A percentile compares a stretch with the other conserved stretches of the same genome.
phyloP scores from a whole-genome alignment of 2,329 filamentous ascomycete species.

The Truncatella angustata region DNA sequence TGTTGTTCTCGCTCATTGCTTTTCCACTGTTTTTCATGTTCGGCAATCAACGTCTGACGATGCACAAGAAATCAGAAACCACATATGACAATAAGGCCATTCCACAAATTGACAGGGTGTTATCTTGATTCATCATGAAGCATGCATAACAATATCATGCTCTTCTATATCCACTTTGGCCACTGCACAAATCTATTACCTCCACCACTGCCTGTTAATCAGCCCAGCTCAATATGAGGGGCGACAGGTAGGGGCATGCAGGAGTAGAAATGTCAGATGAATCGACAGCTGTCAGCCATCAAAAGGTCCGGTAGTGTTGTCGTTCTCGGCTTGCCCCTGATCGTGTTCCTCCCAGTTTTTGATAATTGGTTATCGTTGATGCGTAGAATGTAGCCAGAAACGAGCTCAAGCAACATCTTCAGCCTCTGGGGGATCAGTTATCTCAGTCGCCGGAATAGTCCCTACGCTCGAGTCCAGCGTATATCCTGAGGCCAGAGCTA shows the following conservation, averaged over 20 bases:
- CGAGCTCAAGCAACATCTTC: constrained; percentile 36
- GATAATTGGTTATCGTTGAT: background rate
- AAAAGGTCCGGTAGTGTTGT: background rate
- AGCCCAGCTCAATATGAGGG: constrained; percentile 17
- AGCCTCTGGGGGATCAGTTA: constrained; percentile 17
- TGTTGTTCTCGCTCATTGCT: too few species aligned
- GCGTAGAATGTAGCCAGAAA: constrained; percentile 13
- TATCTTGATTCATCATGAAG: background rate
- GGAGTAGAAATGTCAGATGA: background rate
- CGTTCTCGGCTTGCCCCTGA: constrained; percentile 5
- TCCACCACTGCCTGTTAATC: constrained; percentile 10
- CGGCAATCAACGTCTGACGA: too few species aligned
- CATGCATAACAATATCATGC: background rate
- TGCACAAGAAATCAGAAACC: too few species aligned
- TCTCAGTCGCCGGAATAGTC: constrained; percentile 25
- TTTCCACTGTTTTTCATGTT: too few species aligned
- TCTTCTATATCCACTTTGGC: background rate
- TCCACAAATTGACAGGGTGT: too few species aligned
- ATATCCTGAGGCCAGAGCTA: constrained; percentile 36
- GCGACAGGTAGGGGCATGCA: constrained; percentile 12
- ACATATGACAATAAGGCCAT: too few species aligned
- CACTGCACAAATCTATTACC: background rate
- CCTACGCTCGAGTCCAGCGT: constrained; percentile 25
- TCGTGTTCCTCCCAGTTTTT: background rate
- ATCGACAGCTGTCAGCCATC: background rate